phyloP scores from a whole-genome alignment of 129 eudicot genomes.

The Lonicera japonica region DNA sequence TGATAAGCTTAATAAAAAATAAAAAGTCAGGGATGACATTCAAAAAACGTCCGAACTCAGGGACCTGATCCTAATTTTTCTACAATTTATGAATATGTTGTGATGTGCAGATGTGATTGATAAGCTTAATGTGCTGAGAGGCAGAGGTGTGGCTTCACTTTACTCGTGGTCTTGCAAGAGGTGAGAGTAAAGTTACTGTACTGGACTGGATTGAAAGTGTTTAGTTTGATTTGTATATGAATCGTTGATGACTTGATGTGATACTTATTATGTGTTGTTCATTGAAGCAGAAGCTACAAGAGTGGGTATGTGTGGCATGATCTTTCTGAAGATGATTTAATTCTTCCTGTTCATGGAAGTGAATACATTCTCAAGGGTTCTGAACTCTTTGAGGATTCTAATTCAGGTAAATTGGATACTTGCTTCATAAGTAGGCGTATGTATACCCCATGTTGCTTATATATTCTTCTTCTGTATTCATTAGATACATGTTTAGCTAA shows the following conservation, averaged over 20 bases:
- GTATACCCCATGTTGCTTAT: too few relatives aligned
- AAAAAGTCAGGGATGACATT: too few relatives aligned
- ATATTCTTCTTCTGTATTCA: too few relatives aligned
- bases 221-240: background rate
- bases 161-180: slow-evolving; percentile 99
- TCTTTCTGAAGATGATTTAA: slow-evolving; percentile 84
- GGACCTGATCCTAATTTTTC: too few relatives aligned
- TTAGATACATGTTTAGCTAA: background rate
- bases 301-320: slow-evolving; percentile 97
- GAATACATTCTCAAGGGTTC: slow-evolving; percentile 98
- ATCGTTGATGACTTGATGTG: background rate
- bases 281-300: slow-evolving; percentile 71
- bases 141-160: slow-evolving; percentile 93
- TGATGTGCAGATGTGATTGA: slow-evolving; percentile 68
- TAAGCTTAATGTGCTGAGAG: slow-evolving; percentile 80
- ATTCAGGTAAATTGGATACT: slow-evolving; percentile 39
- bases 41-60: too few relatives aligned
- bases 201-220: background rate
- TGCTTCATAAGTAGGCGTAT: background rate
- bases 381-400: slow-evolving; percentile 76
- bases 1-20: too few relatives aligned
- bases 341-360: slow-evolving; percentile 84
- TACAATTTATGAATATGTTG: too few relatives aligned
- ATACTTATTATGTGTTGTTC: background rate
- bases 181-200: slow-evolving; percentile 21